Percentiles rank a stretch among this genome's conserved stretches.
Evolutionary conservation across 352 stramenopile species (phyloP).

Genomic region (Globisporangium spiculum): DNA sequence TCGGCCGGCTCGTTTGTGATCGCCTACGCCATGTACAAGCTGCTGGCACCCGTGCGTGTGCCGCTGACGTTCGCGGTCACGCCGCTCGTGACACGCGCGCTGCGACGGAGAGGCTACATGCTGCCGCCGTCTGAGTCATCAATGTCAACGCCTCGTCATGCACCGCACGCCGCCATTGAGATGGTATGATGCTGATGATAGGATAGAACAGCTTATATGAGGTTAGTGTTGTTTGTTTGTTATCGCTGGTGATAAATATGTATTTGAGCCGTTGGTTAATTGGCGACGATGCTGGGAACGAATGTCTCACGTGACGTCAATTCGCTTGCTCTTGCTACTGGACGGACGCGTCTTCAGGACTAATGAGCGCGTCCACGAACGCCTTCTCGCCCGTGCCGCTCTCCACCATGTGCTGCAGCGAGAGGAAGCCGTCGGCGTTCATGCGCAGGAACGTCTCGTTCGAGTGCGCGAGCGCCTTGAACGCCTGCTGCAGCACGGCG

Average conservation of each 20-base stretch:
- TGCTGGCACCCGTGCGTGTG: constrained; percentile 70
- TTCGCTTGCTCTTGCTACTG: constrained; percentile 19
- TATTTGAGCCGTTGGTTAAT: neutral
- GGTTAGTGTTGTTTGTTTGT: neutral
- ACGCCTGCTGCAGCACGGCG: constrained; percentile 73
- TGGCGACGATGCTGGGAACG: neutral
- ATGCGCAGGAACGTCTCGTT: constrained; percentile 83
- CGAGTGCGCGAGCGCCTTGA: constrained; percentile 73
- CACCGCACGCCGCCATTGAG: neutral
- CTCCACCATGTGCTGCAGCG: constrained; percentile 81
- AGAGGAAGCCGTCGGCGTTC: constrained; percentile 78
- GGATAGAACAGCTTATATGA: neutral
- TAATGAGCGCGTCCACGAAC: constrained; percentile 80
- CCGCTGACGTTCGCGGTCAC: constrained; percentile 79
- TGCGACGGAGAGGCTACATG: constrained; percentile 73
- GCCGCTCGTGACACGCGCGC: constrained; percentile 60
- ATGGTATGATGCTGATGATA: neutral
- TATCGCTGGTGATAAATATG: constrained; percentile 5
- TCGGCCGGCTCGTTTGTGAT: constrained; percentile 73
- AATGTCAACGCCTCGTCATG: neutral
- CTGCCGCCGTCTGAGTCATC: constrained; percentile 22
- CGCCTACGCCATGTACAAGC: constrained; percentile 79
- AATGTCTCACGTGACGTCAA: neutral
- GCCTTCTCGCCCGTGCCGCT: constrained; percentile 66
- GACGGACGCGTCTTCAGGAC: constrained; percentile 65